These are phyloP conservation scores for Suillus subaureus DNA, from an alignment of 768 basidiomycete species.

Conservation along the genomic window DNA sequence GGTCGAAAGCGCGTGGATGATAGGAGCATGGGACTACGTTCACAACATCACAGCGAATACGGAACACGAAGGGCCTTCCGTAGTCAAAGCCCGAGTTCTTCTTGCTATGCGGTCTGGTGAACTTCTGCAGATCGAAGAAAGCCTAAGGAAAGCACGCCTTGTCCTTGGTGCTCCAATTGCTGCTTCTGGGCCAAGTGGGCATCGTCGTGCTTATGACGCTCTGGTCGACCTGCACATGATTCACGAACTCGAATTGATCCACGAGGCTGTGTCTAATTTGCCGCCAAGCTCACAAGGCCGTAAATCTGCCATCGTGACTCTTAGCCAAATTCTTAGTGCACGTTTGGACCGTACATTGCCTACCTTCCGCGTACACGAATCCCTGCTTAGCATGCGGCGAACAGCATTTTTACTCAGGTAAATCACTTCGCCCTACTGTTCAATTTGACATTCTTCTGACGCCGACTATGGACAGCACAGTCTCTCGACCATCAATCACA, in stretches of 20 bases:
- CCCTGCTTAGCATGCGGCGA: slow-evolving; percentile 85
- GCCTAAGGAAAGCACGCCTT: slow-evolving; percentile 66
- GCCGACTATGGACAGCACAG: slow-evolving; percentile 9
- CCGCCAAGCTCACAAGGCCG: slow-evolving; percentile 41
- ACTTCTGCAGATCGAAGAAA: slow-evolving; percentile 42
- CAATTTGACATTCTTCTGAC: background rate
- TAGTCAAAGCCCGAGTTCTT: slow-evolving; percentile 78
- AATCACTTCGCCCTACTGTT: slow-evolving; percentile 19
- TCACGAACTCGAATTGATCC: slow-evolving; percentile 80
- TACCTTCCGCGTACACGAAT: slow-evolving; percentile 86
- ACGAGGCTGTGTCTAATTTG: slow-evolving; percentile 42
- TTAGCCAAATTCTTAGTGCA: slow-evolving; percentile 47
- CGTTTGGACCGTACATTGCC: slow-evolving; percentile 82
- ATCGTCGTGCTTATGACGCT: slow-evolving; percentile 86
- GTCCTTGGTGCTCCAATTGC: slow-evolving; percentile 80
- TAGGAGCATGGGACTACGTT: slow-evolving; percentile 90
- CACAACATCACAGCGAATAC: slow-evolving; percentile 55
- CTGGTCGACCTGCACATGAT: slow-evolving; percentile 82
- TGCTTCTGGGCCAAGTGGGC: slow-evolving; percentile 78
- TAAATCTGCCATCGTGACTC: slow-evolving; percentile 43
- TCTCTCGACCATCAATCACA: slow-evolving; percentile 40
- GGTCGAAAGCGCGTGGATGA: slow-evolving; percentile 94
- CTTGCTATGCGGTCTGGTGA: slow-evolving; percentile 73
- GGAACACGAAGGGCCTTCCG: slow-evolving; percentile 56
- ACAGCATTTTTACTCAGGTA: slow-evolving; percentile 80